A percentile compares a stretch with the other conserved stretches of the same genome.
phyloP scores from a whole-genome alignment of 140 eudicot species.

The Oenanthe javanica region DNA sequence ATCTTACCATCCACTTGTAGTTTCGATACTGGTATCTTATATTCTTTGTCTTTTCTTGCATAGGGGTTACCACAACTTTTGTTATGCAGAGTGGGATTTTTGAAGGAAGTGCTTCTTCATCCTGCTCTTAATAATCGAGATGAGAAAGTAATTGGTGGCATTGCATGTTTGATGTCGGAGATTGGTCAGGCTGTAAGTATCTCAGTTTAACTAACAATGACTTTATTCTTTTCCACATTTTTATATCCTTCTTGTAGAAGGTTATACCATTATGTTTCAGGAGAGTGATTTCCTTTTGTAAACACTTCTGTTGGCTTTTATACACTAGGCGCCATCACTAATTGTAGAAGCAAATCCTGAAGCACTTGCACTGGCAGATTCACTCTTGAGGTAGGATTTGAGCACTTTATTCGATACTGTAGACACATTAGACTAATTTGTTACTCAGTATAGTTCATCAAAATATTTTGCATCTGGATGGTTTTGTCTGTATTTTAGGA shows the following conservation, averaged over 20 bases:
- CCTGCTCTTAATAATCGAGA: slow-evolving; percentile 72
- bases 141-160: slow-evolving; percentile 74
- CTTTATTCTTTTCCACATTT: background rate
- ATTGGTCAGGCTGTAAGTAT: slow-evolving; percentile 97
- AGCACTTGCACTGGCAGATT: slow-evolving; percentile 75
- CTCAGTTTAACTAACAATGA: background rate
- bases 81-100: slow-evolving; percentile 63
- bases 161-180: slow-evolving; percentile 96
- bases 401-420: background rate
- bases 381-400: slow-evolving; percentile 65
- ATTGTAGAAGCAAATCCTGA: slow-evolving; percentile 73
- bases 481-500: background rate
- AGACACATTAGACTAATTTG: background rate
- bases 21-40: background rate
- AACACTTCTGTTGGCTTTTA: slow-evolving; percentile 12
- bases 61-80: slow-evolving; percentile 92
- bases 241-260: slow-evolving; percentile 3
- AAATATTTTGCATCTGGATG: background rate
- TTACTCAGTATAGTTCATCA: slow-evolving; percentile 7
- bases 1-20: background rate
- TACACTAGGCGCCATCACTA: slow-evolving; percentile 68
- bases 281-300: slow-evolving; percentile 9
- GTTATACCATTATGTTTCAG: slow-evolving; percentile 9
- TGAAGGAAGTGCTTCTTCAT: slow-evolving; percentile 70
- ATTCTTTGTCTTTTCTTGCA: slow-evolving; percentile 7